Base-by-base conservation (phyloP, 1,139 yeast species). In the Suhomyces bribrorum region DNA sequence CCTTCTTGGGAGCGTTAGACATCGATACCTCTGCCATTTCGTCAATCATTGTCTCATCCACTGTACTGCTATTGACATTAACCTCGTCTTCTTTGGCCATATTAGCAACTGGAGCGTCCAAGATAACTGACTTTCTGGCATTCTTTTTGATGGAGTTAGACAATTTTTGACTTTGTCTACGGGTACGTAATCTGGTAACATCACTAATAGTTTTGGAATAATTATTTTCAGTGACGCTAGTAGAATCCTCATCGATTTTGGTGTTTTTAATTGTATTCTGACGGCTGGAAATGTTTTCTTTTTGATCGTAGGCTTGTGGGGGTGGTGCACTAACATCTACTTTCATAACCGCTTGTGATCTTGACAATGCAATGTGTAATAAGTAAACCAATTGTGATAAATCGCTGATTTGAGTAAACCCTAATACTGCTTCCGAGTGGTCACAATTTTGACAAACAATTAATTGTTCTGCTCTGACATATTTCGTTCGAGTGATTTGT, bases 341-440 rank as follows among this genome's bases (percentile, higher is more conserved):
- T 41, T 46, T 54, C 77, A 87, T 79, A 0, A 85, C 89, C 15
- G 82, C 75, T 50, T 78, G 81, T 2, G 96, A 83, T 42, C 97
- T 73, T 5, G 84, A 78, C 34, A 89, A 69, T 0, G 97, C 97
- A 48, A 92, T 89, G 52, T 86, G 85, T 48, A 90, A 67, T 35
- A 92, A 65, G 56, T 81, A 88, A 17, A 83, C 71, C 56, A 88
- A 75, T 60, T 92, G 97, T 14, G 79, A 62, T 35, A 88, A 72
- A 45, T 81, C 83, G 5, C 87, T 73, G 1, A 89, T 81, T n/a
- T 62, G 54, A 32, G 67, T 74, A 56, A 90, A 88, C 0, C 88
- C 89, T 0, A 67, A 51, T 14, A 79, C 69, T 34, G 72, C 75
- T 0, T 74, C 69, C 40, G 73, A 74, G 16, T 22, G 39, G 31